phyloP scores from a whole-genome alignment of 1,284 basidiomycete genomes.

The Golubevia pallescens region DNA sequence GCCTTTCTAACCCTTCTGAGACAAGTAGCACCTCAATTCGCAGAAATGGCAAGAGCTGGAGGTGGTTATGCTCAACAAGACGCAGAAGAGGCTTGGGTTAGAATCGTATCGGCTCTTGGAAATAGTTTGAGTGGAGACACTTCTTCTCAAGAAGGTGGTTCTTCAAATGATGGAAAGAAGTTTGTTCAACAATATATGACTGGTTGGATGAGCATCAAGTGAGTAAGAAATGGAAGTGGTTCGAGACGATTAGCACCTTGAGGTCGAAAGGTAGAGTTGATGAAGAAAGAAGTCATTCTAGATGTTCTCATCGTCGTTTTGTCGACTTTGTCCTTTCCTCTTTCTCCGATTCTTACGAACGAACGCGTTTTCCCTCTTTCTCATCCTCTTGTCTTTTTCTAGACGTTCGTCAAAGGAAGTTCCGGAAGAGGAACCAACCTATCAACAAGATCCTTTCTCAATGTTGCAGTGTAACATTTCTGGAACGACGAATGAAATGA shows the following conservation, averaged over 20 bases:
- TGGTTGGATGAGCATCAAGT: slow-evolving; percentile 52
- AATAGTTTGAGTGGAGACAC: slow-evolving; percentile 22
- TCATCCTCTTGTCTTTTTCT: too few species aligned
- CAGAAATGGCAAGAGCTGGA: slow-evolving; percentile 31
- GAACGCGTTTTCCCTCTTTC: too few species aligned
- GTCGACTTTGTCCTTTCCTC: neutral
- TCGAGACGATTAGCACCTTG: too few species aligned
- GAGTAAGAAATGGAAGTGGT: slow-evolving; percentile 1
- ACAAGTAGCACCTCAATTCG: slow-evolving; percentile 62
- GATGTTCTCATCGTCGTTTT: neutral
- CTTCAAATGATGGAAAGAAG: slow-evolving; percentile 16
- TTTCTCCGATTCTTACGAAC: too few species aligned
- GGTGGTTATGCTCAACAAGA: slow-evolving; percentile 59
- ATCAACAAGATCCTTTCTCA: slow-evolving; percentile 41
- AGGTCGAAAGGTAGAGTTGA: neutral
- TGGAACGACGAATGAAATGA: slow-evolving; percentile 57
- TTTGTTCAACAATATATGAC: slow-evolving; percentile 57
- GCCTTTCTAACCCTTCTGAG: slow-evolving; percentile 48
- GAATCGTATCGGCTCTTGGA: slow-evolving; percentile 56
- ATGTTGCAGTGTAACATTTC: slow-evolving; percentile 63
- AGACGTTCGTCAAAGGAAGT: slow-evolving; percentile 43
- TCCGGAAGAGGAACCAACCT: slow-evolving; percentile 40
- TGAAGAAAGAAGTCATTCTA: too few species aligned
- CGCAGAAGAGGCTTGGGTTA: slow-evolving; percentile 60
- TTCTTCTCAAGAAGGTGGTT: neutral